phyloP scores from a whole-genome alignment of 2,329 filamentous ascomycete species.

The Bipolaris bicolor region DNA sequence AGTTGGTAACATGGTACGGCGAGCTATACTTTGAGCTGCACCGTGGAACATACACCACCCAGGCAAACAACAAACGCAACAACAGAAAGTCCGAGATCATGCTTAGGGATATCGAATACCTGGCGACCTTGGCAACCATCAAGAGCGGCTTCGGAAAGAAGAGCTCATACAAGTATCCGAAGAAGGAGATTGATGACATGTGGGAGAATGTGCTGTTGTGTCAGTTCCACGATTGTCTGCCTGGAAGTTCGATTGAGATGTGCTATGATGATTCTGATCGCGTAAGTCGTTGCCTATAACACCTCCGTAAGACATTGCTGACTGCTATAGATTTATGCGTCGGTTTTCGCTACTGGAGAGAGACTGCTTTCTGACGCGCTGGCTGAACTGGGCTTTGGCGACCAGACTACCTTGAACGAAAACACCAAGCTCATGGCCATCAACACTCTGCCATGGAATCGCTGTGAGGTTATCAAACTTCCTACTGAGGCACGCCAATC shows the following conservation, averaged over 20 bases:
- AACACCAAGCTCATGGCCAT: slow-evolving; percentile 65
- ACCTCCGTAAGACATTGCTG: slow-evolving; percentile 14
- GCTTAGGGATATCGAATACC: slow-evolving; percentile 84
- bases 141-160: slow-evolving; percentile 59
- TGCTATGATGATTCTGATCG: slow-evolving; percentile 95
- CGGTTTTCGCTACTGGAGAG: slow-evolving; percentile 79
- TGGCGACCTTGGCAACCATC: slow-evolving; percentile 85
- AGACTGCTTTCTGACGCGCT: slow-evolving; percentile 74
- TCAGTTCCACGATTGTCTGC: slow-evolving; percentile 97
- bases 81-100: slow-evolving; percentile 86
- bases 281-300: slow-evolving; percentile 40
- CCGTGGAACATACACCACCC: slow-evolving; percentile 94
- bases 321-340: slow-evolving; percentile 68
- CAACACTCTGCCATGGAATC: slow-evolving; percentile 87
- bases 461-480: slow-evolving; percentile 74
- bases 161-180: slow-evolving; percentile 81
- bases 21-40: slow-evolving; percentile 98
- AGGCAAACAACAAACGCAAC: slow-evolving; percentile 95
- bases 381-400: slow-evolving; percentile 67
- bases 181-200: slow-evolving; percentile 91
- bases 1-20: slow-evolving; percentile 95
- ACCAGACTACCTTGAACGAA: slow-evolving; percentile 50
- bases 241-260: slow-evolving; percentile 95
- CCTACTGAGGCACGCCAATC: slow-evolving; percentile 49
- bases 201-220: slow-evolving; percentile 93